These are phyloP conservation scores for Saccharomycopsis microspora DNA, from an alignment of 805 yeast species.

Conservation along the genomic window DNA sequence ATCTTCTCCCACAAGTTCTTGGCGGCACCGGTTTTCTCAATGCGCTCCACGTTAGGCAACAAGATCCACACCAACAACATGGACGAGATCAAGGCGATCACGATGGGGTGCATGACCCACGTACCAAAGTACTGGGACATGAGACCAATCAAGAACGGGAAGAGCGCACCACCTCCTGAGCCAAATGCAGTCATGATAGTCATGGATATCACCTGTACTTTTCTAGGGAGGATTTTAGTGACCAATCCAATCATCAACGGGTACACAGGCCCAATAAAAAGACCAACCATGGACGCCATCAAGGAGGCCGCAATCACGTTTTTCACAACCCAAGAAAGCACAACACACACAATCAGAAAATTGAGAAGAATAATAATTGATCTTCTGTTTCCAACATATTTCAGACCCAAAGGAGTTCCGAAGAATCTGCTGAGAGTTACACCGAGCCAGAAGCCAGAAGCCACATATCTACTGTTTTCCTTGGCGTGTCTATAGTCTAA, in stretches of 20 bases:
- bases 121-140: constrained; percentile 35
- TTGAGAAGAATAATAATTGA: constrained; percentile 27
- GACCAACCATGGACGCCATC: constrained; percentile 35
- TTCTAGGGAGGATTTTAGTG: constrained; percentile 36
- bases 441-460: constrained; percentile 61
- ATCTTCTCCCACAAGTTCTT: constrained; percentile 20
- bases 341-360: constrained; percentile 27
- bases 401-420: constrained; percentile 31
- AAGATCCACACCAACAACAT: constrained; percentile 30
- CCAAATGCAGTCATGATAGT: constrained; percentile 47
- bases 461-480: constrained; percentile 38
- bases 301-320: constrained; percentile 33
- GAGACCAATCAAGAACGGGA: constrained; percentile 43
- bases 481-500: constrained; percentile 38
- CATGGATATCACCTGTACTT: constrained; percentile 37
- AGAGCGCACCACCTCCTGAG: constrained; percentile 44
- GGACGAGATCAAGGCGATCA: constrained; percentile 26
- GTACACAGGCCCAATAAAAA: constrained; percentile 48
- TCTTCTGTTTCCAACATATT: constrained; percentile 33
- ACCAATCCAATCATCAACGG: constrained; percentile 37
- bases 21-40: constrained; percentile 13
- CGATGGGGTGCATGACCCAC: constrained; percentile 37
- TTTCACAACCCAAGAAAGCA: constrained; percentile 39
- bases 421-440: constrained; percentile 44
- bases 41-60: constrained; percentile 33